Evolutionary conservation across 2,329 filamentous ascomycete species (phyloP), one percentile per base, ranked within the genome.

Genomic region (Pseudocercospora ulei): DNA sequence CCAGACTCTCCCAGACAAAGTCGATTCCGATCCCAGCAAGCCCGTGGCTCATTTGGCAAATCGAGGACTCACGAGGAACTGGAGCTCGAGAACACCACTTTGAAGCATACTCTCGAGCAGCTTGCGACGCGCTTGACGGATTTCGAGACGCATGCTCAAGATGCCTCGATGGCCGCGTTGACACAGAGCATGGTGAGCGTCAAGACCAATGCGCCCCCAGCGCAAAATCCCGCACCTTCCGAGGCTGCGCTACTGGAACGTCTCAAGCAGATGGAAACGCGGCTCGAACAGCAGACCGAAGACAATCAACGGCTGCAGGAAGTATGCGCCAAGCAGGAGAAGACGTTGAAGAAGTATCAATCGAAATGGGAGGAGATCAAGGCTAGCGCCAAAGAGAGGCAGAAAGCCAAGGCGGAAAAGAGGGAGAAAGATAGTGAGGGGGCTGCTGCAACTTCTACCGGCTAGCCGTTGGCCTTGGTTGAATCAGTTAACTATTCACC

Each of bases 121-220:
- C 73, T 95, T 22, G 83, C 82, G 46, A 83, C 81, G 52, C 76
- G 88, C 0, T 72, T 98, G n/a, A 82, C 90, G 54, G 81, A 86
- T 46, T 98, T 94, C 65, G 88, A 98, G 62, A 79, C 85, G 24
- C 87, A 84, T 53, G 85, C 86, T 0, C 90, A 96, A 62, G 85
- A 80, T 47, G 87, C 82, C 4, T 58, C 55, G 0, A 60, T 61
- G 23, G 83, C 81, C 37, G 84, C 85, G 2, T 72, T 96, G 20
- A 83, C 87, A 8, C 85, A 95, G 59, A 93, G 84, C 51, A 78
- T 77, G 53, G 65, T 69, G 49, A 64, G 67, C 43, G 62, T 71
- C 39, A 63, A 67, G 24, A 62, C 39, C 7, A 19, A 16, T 18
- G 35, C 44, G 11, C 35, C 25, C 5, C 37, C 41, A 8, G 17